phyloP scores from a whole-genome alignment of 2,329 filamentous ascomycete species.

The Diaporthe sp. region DNA sequence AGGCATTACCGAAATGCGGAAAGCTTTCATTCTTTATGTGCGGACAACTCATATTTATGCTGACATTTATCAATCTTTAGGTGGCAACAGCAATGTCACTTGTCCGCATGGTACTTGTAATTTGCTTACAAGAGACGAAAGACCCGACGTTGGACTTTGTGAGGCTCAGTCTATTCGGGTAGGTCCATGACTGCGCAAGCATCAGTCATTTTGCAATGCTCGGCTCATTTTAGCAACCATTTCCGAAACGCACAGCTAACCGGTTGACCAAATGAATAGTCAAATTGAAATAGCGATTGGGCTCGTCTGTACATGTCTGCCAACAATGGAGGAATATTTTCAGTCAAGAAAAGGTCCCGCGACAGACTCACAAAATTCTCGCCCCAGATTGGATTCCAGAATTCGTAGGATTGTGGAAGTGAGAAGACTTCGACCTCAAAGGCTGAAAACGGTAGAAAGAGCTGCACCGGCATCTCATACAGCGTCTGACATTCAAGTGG shows the following conservation, averaged over 20 bases:
- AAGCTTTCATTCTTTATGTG: too few species aligned
- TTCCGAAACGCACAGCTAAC: neutral
- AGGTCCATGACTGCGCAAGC: neutral
- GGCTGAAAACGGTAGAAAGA: neutral
- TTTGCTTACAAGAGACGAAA: neutral
- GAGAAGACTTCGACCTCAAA: neutral
- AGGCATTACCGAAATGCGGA: too few species aligned
- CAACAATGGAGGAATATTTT: neutral
- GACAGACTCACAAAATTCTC: neutral
- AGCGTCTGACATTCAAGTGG: neutral
- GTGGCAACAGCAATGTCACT: neutral
- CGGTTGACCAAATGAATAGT: neutral
- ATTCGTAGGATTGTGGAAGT: neutral
- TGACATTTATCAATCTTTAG: neutral
- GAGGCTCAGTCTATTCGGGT: slow-evolving; percentile 1
- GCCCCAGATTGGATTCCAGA: neutral
- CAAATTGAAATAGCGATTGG: slow-evolving; percentile 13
- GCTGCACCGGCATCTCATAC: neutral
- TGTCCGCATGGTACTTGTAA: slow-evolving; percentile 11
- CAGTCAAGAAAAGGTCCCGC: neutral
- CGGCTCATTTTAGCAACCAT: too few species aligned
- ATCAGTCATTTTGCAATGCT: accelerated
- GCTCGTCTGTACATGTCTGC: neutral
- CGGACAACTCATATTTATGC: neutral
- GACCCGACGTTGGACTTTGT: neutral